Conservation (phyloP, 2,329 filamentous ascomycete genomes). For the Diplodia scrobiculata region DNA sequence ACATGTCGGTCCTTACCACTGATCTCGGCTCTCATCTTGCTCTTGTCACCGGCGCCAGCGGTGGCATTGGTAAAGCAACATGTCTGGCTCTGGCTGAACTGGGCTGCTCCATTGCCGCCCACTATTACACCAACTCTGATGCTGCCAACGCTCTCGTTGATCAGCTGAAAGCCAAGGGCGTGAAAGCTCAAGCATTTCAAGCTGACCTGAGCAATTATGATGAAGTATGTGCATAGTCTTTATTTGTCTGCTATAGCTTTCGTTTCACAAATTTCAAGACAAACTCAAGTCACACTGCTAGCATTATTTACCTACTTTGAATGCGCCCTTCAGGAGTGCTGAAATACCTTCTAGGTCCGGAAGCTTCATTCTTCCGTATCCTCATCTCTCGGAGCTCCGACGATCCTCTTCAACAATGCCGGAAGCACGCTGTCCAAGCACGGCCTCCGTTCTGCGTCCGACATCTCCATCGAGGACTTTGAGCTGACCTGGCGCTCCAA, state of each 20-base stretch:
- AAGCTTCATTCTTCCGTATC: slow-evolving; percentile 42
- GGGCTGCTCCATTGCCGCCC: slow-evolving; percentile 50
- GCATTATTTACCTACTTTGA: not conserved
- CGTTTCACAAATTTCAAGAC: not conserved
- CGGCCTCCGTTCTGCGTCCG: slow-evolving; percentile 37
- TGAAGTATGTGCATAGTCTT: slow-evolving; percentile 34
- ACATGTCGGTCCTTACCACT: slow-evolving; percentile 28
- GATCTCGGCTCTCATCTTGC: slow-evolving; percentile 36
- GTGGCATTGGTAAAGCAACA: slow-evolving; percentile 51
- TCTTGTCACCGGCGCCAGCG: slow-evolving; percentile 50
- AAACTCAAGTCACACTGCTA: not conserved
- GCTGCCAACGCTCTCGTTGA: slow-evolving; percentile 39
- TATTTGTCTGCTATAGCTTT: not conserved
- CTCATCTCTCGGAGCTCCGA: slow-evolving; percentile 40
- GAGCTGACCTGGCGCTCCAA: slow-evolving; percentile 46
- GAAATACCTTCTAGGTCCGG: slow-evolving; percentile 34
- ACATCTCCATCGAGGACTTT: slow-evolving; percentile 43
- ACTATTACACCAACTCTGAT: slow-evolving; percentile 46
- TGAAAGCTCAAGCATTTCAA: slow-evolving; percentile 41
- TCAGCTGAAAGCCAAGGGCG: slow-evolving; percentile 37
- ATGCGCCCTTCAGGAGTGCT: not conserved
- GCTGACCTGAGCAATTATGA: slow-evolving; percentile 46
- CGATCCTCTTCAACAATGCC: slow-evolving; percentile 49
- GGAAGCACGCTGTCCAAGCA: slow-evolving; percentile 37
- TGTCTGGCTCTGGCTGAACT: slow-evolving; percentile 45